phyloP scores from a whole-genome alignment of 129 eudicot species.

The Flaveria trinervia region DNA sequence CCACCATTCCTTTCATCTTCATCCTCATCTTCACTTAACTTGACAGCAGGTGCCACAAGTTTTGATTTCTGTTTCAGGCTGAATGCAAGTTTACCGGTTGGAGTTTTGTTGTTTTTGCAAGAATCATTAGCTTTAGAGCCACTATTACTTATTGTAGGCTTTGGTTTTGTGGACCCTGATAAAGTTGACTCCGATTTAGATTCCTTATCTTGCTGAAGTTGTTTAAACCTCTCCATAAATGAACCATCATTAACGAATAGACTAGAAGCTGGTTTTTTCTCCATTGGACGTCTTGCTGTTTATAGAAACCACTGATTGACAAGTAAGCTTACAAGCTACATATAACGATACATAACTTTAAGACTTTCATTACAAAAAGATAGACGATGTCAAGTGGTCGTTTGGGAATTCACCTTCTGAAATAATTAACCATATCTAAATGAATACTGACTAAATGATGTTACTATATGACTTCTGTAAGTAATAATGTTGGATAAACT shows the following conservation, averaged over 20 bases:
- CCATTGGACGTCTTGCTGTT: constrained; percentile 62
- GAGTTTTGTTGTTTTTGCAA: constrained; percentile 37
- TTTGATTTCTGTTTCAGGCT: constrained; percentile 94
- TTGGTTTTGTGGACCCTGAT: constrained; percentile 48
- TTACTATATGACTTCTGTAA: not conserved
- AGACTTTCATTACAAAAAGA: not conserved
- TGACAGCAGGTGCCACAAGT: constrained; percentile 83
- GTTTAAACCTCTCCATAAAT: constrained; percentile 92
- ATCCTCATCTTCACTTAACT: constrained; percentile 88
- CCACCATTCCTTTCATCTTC: constrained; percentile 59
- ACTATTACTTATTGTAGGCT: constrained; percentile 43
- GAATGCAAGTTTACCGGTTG: constrained; percentile 90
- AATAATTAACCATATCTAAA: not conserved
- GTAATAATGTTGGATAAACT: constrained; percentile 4
- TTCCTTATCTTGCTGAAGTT: constrained; percentile 71
- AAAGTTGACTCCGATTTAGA: constrained; percentile 39
- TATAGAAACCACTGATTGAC: constrained; percentile 56
- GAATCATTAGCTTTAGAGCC: constrained; percentile 38
- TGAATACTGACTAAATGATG: not conserved
- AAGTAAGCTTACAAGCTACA: constrained; percentile 66
- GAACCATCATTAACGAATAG: constrained; percentile 92
- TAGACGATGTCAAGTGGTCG: constrained; percentile 6
- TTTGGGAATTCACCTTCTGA: not conserved
- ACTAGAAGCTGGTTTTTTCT: constrained; percentile 59
- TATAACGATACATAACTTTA: not conserved